Conservation (phyloP, 2,329 filamentous ascomycete genomes). For the Xylariomycetidae sp. region DNA sequence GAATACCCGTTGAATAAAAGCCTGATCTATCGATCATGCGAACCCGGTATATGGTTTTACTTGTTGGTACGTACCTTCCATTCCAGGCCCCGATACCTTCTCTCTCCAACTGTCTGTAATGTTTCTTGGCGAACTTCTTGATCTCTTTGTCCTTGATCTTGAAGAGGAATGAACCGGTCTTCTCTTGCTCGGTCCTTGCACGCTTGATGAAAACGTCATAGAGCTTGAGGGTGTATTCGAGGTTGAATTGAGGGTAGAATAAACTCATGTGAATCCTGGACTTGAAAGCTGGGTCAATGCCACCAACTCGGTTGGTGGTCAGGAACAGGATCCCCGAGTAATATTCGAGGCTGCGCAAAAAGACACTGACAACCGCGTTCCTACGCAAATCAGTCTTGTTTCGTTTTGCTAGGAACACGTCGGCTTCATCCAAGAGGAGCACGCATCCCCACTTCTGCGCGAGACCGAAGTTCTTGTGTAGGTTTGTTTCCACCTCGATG, state of each 20-base stretch:
- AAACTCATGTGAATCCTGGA: conserved; percentile 8
- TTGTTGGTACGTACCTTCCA: conserved; percentile 5
- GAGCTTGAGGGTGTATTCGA: conserved; percentile 2
- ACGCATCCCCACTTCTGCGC: conserved; percentile 18
- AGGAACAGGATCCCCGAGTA: conserved; percentile 38
- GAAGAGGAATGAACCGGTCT: conserved; percentile 1
- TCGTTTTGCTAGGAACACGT: conserved; percentile 13
- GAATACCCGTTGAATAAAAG: no score
- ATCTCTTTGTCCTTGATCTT: conserved; percentile 10
- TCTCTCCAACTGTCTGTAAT: conserved; percentile 7
- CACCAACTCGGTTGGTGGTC: conserved; percentile 34
- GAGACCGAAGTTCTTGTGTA: conserved; percentile 16
- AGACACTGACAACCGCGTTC: conserved; percentile 29
- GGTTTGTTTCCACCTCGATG: conserved; percentile 21
- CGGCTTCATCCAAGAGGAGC: conserved; percentile 11
- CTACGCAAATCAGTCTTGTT: conserved; percentile 16
- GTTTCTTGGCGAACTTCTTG: conserved; percentile 6
- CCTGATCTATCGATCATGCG: neutral
- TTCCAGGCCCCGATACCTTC: conserved; percentile 9
- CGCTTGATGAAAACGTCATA: conserved; percentile 8
- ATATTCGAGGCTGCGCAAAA: conserved; percentile 36
- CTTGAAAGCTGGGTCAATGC: conserved; percentile 9
- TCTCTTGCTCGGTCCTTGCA: conserved; percentile 4
- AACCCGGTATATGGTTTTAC: neutral
- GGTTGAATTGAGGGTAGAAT: conserved; percentile 7